A percentile compares a stretch with the other conserved stretches of the same genome.
Evolutionary conservation across 352 stramenopile genomes (phyloP).

Genomic region (Phytophthora foliorum): DNA sequence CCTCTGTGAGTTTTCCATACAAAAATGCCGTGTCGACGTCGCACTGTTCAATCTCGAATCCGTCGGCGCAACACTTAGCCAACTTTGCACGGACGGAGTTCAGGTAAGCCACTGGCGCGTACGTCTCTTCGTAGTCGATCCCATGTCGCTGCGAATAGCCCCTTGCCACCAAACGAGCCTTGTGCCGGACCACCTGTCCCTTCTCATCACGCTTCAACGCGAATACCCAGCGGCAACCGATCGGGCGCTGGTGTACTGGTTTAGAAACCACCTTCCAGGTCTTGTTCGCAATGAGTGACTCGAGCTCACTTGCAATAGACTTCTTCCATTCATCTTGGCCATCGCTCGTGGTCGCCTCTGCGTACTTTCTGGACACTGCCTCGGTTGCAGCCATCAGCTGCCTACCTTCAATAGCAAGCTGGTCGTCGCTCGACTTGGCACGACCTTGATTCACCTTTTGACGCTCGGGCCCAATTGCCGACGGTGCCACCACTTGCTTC

Average conservation of each 20-base stretch:
- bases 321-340: no score
- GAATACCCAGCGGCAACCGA: constrained; percentile 15
- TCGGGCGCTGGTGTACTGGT: constrained; percentile 12
- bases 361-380: no score
- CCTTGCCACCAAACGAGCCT: background rate
- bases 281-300: background rate
- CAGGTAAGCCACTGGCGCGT: background rate
- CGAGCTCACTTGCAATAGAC: no score
- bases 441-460: no score
- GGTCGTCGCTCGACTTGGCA: no score
- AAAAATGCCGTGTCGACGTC: constrained; percentile 9
- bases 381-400: no score
- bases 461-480: no score
- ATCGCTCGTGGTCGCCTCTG: no score
- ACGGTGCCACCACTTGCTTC: no score
- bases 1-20: constrained; percentile 10
- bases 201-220: constrained; percentile 10
- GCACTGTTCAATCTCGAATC: constrained; percentile 10
- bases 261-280: constrained; percentile 1
- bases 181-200: background rate
- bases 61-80: background rate
- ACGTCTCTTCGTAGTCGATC: constrained; percentile 15
- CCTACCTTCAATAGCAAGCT: no score
- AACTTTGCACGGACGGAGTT: background rate
- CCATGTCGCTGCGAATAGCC: constrained; percentile 1